Conservation (phyloP, 2,329 filamentous ascomycete genomes). For the Aspergillus jensenii region DNA sequence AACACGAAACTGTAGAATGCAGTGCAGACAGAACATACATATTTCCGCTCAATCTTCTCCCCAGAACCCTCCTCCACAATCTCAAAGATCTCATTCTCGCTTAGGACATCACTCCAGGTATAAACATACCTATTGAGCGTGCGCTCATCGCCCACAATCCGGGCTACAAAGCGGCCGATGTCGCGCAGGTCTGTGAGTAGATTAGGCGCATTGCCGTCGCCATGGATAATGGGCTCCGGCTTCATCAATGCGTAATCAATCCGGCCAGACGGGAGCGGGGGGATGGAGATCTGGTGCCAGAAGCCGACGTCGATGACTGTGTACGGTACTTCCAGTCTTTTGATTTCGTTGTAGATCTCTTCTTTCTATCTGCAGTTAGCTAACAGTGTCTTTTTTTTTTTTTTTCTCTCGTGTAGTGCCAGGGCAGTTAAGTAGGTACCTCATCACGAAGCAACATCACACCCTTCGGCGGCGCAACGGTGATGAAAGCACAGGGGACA, state of each 20-base stretch:
- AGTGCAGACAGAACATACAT: too few relatives aligned
- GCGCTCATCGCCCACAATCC: conserved; percentile 1
- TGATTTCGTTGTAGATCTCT: conserved; percentile 45
- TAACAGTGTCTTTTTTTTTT: neutral
- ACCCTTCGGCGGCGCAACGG: conserved; percentile 34
- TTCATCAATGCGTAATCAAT: neutral
- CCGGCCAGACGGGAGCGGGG: conserved; percentile 32
- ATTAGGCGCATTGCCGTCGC: neutral
- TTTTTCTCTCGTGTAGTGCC: too few relatives aligned
- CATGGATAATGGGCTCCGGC: neutral
- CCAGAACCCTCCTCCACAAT: conserved; percentile 2
- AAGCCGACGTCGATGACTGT: conserved; percentile 56
- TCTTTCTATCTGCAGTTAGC: conserved; percentile 43
- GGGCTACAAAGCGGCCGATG: neutral
- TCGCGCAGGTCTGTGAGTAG: neutral
- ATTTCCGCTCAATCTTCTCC: neutral
- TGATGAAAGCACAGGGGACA: conserved; percentile 47
- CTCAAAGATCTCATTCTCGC: neutral
- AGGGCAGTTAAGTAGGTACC: conserved; percentile 19
- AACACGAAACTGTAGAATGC: too few relatives aligned
- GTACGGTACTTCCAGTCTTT: conserved; percentile 46
- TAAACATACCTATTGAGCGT: conserved; percentile 4
- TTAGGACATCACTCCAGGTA: neutral
- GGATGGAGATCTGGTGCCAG: conserved; percentile 51
- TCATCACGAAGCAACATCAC: conserved; percentile 34